Evolutionary conservation across 2,329 filamentous ascomycete species (phyloP), one percentile per base, ranked within the genome.

Genomic region (Penicillium hordei): DNA sequence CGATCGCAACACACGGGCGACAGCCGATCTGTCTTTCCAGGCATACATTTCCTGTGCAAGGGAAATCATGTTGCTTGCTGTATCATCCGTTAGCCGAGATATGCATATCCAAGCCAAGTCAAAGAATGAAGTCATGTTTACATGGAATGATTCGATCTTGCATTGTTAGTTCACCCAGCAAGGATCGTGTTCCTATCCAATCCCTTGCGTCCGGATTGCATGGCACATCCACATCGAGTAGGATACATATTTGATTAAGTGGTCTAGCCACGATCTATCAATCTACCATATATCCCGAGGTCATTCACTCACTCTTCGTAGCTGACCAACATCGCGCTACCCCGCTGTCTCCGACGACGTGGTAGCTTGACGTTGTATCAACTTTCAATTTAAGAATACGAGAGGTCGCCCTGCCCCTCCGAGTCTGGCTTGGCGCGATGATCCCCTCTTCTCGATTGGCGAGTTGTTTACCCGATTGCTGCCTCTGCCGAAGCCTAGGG

Each of bases 341-440:
- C 34, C 34, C 57, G 45, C 40, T 23, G 38, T 48, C 36, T 46
- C 17, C 8, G 33, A 23, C 33, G 36, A 61, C 17, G 62, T 65
- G 44, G 59, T 52, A 65, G 38, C 5, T 55, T 43, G 36, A 60
- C 36, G 62, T 62, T 60, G 50, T 58, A 63, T 66, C 21, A 44
- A 13, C 33, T 48, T 42, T 38, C 17, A 31, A 38, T 58, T 51
- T 48, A 59, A 57, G 55, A 60, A 48, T 57, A 60, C 54, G 48
- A 64, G 42, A 57, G 50, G 17, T 25, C 27, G 23, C 48, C 49
- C 45, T 49, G 54, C 43, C 54, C 61, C 39, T 39, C 50, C 21
- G 29, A 45, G 49, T 34, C 33, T 25, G 53, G 43, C 62, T 64
- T 66, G 64, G 63, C 63, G 48, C 19, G 64, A 53, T 56, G 63